Conservation (phyloP, 257 asterid genomes). For the Jasminum sambac region DNA sequence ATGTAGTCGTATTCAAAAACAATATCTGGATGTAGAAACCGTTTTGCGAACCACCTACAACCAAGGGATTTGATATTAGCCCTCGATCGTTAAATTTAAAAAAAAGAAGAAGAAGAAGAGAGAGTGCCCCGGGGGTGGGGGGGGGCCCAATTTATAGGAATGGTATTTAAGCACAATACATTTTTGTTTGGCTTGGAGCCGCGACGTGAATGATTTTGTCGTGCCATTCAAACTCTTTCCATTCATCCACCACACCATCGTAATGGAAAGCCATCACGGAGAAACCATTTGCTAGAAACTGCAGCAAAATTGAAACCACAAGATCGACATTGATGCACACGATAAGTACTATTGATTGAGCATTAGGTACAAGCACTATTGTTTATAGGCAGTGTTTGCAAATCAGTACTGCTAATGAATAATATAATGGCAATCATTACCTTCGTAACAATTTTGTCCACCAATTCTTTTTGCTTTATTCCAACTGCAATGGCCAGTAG, state of each 20-base stretch:
- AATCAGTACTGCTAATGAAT: background rate
- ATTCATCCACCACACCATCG: conserved; percentile 69
- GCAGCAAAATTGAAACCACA: conserved; percentile 21
- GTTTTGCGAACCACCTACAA: conserved; percentile 95
- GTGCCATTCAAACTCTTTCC: conserved; percentile 70
- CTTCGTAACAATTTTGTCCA: conserved; percentile 61
- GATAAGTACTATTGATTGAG: conserved; percentile 5
- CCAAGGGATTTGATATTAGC: too few species aligned
- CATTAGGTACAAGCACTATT: background rate
- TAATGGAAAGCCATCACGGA: conserved; percentile 87
- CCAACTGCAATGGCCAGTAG: conserved; percentile 86
- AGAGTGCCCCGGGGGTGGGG: too few species aligned
- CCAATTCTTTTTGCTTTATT: conserved; percentile 61
- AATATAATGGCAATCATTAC: conserved; percentile 33
- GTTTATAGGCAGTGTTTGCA: background rate
- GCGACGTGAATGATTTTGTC: conserved; percentile 64
- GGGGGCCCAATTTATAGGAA: background rate
- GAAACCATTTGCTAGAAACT: conserved; percentile 66
- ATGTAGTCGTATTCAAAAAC: conserved; percentile 76
- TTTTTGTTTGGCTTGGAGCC: conserved; percentile 77
- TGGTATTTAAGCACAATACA: conserved; percentile 36
- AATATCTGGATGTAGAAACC: conserved; percentile 92
- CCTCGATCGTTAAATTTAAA: too few species aligned
- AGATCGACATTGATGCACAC: background rate
- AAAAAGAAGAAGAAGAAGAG: too few species aligned